Base-by-base conservation (phyloP, 2,329 filamentous ascomycete species). In the Endothia cerciana region DNA sequence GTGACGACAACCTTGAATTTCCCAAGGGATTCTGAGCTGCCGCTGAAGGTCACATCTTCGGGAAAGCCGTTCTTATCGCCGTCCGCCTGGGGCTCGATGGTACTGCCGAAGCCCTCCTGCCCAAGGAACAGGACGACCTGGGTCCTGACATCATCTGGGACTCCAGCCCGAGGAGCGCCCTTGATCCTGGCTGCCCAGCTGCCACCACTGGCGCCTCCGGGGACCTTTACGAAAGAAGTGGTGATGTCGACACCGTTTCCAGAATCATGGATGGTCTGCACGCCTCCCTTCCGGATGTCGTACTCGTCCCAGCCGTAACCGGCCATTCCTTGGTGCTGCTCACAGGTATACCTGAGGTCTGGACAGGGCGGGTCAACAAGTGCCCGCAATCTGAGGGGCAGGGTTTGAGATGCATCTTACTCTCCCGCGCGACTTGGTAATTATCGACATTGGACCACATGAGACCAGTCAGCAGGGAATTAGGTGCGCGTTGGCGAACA, bases 221-320 rank as follows among this genome's bases (percentile, higher is more conserved):
- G 92, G 43, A 97, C 85, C 79, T 98, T 99, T 74, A 97, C 88
- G 78, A 98, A 97, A 61, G 92, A 91, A 53, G 94, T 97, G 10
- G 91, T 96, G 69, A 99, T 86, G 79, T 98, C 94, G 70, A 99
- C 85, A 65, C 86, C 87, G 79, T 99, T 99, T 59, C 87, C 90
- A 63, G 89, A 89, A 77, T 99, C 95, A 74, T 96, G 93, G 67
- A 99, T 94, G 0, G 91, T 91, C 78, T 99, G 93, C 28, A 91
- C 84, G 64, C 95, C 95, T 69, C 95, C 95, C 65, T 85, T 90
- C 65, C 95, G 86, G 28, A 93, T 89, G 78, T 99, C 95, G 77
- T 96, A 99, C 76, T 97, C 92, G 73, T 98, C 94, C 95, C 95
- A 99, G 69, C 95, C 95, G 77, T 99, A 99, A 64, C 94, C 94